These are phyloP conservation scores for Eucalyptus grandis DNA, from an alignment of 345 rosid genomes.

Conservation along the genomic window DNA sequence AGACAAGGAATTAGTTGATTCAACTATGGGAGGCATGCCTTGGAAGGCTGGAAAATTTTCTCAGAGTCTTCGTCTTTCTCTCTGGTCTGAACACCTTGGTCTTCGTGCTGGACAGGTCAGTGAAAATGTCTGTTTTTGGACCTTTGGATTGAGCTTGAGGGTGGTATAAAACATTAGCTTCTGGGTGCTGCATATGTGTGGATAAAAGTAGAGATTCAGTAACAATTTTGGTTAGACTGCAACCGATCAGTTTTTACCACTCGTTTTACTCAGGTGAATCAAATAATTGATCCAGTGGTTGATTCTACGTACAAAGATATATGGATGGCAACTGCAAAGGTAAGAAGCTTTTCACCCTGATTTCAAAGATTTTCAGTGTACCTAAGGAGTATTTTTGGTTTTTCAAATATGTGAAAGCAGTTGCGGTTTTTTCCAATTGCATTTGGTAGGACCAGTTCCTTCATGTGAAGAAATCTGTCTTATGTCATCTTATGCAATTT, in stretches of 20 bases:
- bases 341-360: not conserved
- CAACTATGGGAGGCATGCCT: conserved; percentile 84
- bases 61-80: conserved; percentile 73
- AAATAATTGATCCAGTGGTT: conserved; percentile 66
- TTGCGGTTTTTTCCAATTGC: not conserved
- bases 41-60: conserved; percentile 96
- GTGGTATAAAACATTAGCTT: not conserved
- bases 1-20: conserved; percentile 80
- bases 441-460: not conserved
- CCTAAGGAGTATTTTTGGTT: not conserved
- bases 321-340: conserved; percentile 91
- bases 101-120: conserved; percentile 68
- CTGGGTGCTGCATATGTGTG: not conserved
- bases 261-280: conserved; percentile 35
- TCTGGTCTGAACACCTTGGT: conserved; percentile 99
- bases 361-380: not conserved
- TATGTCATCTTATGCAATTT: not conserved
- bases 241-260: not conserved
- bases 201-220: not conserved
- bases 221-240: not conserved
- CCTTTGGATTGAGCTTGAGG: not conserved
- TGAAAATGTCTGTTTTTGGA: not conserved
- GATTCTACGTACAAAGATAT: conserved; percentile 80
- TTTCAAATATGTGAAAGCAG: not conserved
- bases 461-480: not conserved